Conservation (phyloP, 2,329 filamentous ascomycete genomes). For the Fusarium robinianum region DNA sequence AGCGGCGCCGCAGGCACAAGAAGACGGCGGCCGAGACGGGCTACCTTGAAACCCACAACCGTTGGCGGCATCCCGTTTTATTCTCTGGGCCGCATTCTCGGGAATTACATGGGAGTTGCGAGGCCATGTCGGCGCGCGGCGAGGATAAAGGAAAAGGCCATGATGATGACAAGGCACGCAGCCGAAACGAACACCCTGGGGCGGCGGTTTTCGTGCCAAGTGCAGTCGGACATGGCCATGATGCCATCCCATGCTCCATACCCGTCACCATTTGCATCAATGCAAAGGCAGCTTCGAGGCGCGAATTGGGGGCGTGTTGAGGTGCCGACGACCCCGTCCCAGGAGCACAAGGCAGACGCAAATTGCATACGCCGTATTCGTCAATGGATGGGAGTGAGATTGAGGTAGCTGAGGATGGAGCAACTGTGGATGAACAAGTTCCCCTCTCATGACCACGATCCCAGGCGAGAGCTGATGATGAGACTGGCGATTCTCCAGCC, state of each 20-base stretch:
- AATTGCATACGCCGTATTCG: neutral
- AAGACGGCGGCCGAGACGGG: neutral
- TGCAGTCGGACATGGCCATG: constrained; percentile 8
- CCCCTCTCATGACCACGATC: constrained; percentile 9
- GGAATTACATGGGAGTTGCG: constrained; percentile 9
- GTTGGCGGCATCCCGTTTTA: constrained; percentile 6
- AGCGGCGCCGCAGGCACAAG: neutral
- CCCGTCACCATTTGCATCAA: too few relatives aligned
- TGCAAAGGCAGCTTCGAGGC: neutral
- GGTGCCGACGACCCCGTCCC: neutral
- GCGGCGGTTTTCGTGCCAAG: constrained; percentile 9
- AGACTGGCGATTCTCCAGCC: constrained; percentile 15
- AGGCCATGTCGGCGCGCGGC: too few relatives aligned
- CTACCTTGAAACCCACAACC: too few relatives aligned
- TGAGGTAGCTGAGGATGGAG: constrained; percentile 7
- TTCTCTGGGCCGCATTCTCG: constrained; percentile 1
- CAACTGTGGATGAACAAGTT: constrained; percentile 8
- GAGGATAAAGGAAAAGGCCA: constrained; percentile 2
- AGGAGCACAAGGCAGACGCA: neutral
- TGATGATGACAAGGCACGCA: constrained; percentile 5
- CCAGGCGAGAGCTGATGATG: constrained; percentile 6
- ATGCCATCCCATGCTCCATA: constrained; percentile 6
- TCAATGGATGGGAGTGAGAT: constrained; percentile 1
- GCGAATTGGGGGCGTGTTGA: neutral
- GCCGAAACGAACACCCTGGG: neutral